Evolutionary conservation across 2,329 filamentous ascomycete genomes (phyloP), one percentile per base, ranked within the genome.

Genomic region (Epichloe coenophiala): DNA sequence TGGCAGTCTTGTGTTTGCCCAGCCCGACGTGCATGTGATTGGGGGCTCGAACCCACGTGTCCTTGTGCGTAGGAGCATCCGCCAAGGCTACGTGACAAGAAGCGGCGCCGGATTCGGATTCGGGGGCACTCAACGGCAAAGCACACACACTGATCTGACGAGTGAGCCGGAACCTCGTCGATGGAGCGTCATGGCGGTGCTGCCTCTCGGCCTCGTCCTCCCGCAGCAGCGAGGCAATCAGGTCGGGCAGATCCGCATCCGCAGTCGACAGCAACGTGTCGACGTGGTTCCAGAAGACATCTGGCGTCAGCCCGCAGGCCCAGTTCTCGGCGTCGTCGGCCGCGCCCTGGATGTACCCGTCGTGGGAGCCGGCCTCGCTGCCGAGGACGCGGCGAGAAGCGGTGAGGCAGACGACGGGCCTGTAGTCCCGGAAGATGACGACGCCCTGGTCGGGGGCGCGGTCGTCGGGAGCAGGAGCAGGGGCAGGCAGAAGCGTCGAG

Each of bases 261-360:
- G 76, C 60, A 0, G 83, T 76, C 0, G 65, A 65, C 19, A 94
- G 69, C 11, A 97, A 70, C 5, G 61, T 39, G 0, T 77, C 70
- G 41, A 70, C 71, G 58, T 95, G 73, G 2, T 66, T 66, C 93
- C 93, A 98, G 67, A 95, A 98, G 0, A 91, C 55, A 0, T 71
- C 64, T 0, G 91, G 80, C 0, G 86, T 93, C 15, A 97, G 75
- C 0, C 88, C 88, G 49, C 78, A 71, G 1, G 89, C 84, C 93
- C 93, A 98, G 58, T 87, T 88, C 71, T 98, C 93, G 12, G 86
- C 88, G 64, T 98, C 93, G 65, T 98, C 93, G 2, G 86, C 93
- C 1, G 91, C 91, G 47, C 93, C 93, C 67, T 97, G 93, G 53
- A 98, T 84, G 62, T 98, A 98, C 23, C 23, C 23, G 4, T 67